A percentile compares a stretch with the other conserved stretches of the same genome.
Conservation (phyloP, 148 eudicot genomes). For the Rhododendron griersonianum region DNA sequence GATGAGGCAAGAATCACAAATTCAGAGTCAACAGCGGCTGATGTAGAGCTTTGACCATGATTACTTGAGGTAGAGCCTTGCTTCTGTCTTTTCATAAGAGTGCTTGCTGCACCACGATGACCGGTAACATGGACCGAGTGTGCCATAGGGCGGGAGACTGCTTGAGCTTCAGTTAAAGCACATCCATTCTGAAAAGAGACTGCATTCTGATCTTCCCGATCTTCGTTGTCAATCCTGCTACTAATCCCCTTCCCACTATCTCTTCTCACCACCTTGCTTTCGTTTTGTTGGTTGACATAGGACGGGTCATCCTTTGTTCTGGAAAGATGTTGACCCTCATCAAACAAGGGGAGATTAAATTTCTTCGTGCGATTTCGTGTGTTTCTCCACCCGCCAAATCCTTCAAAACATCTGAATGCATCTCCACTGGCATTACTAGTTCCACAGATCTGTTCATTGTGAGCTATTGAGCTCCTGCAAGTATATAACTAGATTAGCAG, state of each 20-base stretch:
- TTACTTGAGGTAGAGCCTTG: slow-evolving; percentile 32
- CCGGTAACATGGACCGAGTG: slow-evolving; percentile 16
- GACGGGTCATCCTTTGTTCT: slow-evolving; percentile 5
- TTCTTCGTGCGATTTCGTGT: slow-evolving; percentile 27
- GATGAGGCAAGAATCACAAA: slow-evolving; percentile 37
- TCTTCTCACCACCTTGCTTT: slow-evolving; percentile 9
- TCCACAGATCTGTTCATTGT: slow-evolving; percentile 13
- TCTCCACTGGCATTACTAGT: slow-evolving; percentile 20
- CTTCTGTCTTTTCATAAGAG: slow-evolving; percentile 42
- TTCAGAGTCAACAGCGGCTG: slow-evolving; percentile 25
- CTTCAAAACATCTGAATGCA: slow-evolving; percentile 21
- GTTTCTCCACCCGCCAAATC: slow-evolving; percentile 42
- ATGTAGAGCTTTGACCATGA: slow-evolving; percentile 30
- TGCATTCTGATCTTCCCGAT: slow-evolving; percentile 7
- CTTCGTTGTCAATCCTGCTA: slow-evolving; percentile 5
- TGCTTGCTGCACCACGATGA: slow-evolving; percentile 14
- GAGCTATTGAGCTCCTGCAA: slow-evolving; percentile 23
- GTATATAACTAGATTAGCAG: neutral
- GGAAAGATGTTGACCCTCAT: slow-evolving; percentile 10
- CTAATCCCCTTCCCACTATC: slow-evolving; percentile 15
- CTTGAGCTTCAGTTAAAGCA: slow-evolving; percentile 12
- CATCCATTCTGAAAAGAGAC: slow-evolving; percentile 8
- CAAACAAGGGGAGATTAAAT: slow-evolving; percentile 12
- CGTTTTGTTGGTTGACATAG: slow-evolving; percentile 14
- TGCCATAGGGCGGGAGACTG: slow-evolving; percentile 3